Conservation (phyloP, 768 basidiomycete genomes). For the Rossbeevera mucosa region DNA sequence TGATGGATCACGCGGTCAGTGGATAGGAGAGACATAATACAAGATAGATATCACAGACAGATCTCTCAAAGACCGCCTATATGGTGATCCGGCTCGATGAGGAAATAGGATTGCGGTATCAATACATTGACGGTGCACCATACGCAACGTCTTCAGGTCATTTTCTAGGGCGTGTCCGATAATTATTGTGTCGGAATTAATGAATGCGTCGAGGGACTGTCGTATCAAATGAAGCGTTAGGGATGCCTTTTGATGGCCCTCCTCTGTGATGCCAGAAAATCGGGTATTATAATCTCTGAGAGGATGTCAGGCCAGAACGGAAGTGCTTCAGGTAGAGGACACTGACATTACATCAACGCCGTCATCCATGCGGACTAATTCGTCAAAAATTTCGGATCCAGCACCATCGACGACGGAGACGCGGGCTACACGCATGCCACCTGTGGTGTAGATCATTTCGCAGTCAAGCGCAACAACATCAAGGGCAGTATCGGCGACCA, state of each 20-base stretch:
- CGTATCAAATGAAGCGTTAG: constrained; percentile 66
- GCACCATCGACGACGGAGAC: constrained; percentile 82
- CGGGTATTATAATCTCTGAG: constrained; percentile 87
- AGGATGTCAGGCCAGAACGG: constrained; percentile 1
- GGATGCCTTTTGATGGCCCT: constrained; percentile 54
- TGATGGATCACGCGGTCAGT: constrained; percentile 29
- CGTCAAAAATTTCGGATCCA: constrained; percentile 75
- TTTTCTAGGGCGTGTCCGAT: constrained; percentile 93
- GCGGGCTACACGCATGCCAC: constrained; percentile 85
- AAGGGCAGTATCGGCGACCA: constrained; percentile 37
- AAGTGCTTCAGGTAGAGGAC: constrained; percentile 1
- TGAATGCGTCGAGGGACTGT: constrained; percentile 60
- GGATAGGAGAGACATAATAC: not conserved
- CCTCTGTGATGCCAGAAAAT: constrained; percentile 75
- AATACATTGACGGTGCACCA: constrained; percentile 79
- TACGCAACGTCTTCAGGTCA: constrained; percentile 84
- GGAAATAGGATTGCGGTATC: constrained; percentile 89
- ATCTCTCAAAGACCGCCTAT: constrained; percentile 73
- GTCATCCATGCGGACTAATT: constrained; percentile 75
- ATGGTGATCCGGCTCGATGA: constrained; percentile 73
- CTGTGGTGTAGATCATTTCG: constrained; percentile 95
- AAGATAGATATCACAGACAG: constrained; percentile 46
- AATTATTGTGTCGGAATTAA: constrained; percentile 78
- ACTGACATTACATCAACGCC: constrained; percentile 73
- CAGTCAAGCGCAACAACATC: constrained; percentile 91